Base-by-base conservation (phyloP, 306 rosid species). In the Casuarina equisetifolia region DNA sequence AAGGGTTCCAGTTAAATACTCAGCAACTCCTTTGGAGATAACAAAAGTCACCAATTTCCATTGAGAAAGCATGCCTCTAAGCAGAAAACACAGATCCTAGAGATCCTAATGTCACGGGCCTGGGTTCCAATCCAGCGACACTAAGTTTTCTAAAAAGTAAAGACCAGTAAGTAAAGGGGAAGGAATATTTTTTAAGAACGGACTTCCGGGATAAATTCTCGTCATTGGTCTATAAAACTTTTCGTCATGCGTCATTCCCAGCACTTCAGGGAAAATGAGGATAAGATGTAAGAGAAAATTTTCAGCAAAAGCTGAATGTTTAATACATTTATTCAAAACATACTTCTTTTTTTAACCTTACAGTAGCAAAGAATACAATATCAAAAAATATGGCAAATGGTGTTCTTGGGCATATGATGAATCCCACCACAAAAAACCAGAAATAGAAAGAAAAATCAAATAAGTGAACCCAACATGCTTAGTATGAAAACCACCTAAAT, bases 381-480 rank as follows among this genome's bases (percentile, higher is more conserved):
- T 42, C 11, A 39, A 16, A 39, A 16, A 8, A 39, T 16, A 64
- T 64, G 48, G 46, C 3, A 16, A 2, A 64, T 40, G 46, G 5
- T 64, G 11, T 40, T 16, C 48, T 15, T 40, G 45, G 32, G 20
- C 12, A 51, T 51, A 39, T 50, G 63, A 72, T 36, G 48, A 5
- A 17, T 76, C 79, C 48, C 74, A 40, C 71, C 69, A 68, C 9
- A 74, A 67, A 83, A 52, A 49, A 46, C 71, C 72, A 59, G 5
- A 32, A 16, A 72, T 52, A 49, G 74, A 46, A 9, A 39, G 68
- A 35, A 52, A 64, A 25, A 46, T 62, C 32, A 67, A 74, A 69
- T 74, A 19, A 49, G 64, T 57, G 38, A 55, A 72, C 53, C 68
- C 83, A 58, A 75, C 70, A 46, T 45, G 45, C 36, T 2, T 6